Conservation (phyloP, 176 grass and related monocot genomes). For the Zoysia japonica region DNA sequence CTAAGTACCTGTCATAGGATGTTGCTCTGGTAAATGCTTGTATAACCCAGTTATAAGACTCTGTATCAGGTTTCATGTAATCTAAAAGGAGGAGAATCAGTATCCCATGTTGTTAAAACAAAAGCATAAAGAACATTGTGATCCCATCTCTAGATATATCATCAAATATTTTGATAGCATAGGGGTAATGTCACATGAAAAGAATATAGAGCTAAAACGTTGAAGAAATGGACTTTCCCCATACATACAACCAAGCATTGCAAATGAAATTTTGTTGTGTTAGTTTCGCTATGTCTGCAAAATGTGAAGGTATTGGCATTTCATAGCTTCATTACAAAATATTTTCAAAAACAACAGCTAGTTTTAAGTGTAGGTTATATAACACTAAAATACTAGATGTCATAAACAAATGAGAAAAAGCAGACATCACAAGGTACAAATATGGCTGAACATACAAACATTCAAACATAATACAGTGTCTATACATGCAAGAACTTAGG, state of each 20-base stretch:
- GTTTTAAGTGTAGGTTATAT: conserved; percentile 10
- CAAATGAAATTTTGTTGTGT: neutral
- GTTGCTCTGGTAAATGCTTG: conserved; percentile 94
- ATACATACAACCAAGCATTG: neutral
- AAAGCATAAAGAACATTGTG: neutral
- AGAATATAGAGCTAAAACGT: conserved; percentile 1
- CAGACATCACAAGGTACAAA: neutral
- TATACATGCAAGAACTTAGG: neutral
- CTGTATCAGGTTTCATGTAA: conserved; percentile 94
- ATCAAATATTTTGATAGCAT: conserved; percentile 18
- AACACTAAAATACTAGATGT: neutral
- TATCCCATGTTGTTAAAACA: conserved; percentile 1
- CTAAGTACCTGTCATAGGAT: conserved; percentile 81
- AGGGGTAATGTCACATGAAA: neutral
- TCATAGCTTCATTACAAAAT: neutral
- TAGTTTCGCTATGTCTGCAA: neutral
- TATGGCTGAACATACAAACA: conserved; percentile 3
- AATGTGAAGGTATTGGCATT: neutral
- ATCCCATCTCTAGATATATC: conserved; percentile 8
- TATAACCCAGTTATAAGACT: conserved; percentile 95
- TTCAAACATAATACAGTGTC: neutral
- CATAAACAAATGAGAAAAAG: conserved; percentile 5
- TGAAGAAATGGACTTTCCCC: conserved; percentile 10
- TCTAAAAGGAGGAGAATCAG: conserved; percentile 54
- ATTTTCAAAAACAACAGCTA: conserved; percentile 15